phyloP scores from a whole-genome alignment of 257 asterid genomes.

The Petunia secreta region DNA sequence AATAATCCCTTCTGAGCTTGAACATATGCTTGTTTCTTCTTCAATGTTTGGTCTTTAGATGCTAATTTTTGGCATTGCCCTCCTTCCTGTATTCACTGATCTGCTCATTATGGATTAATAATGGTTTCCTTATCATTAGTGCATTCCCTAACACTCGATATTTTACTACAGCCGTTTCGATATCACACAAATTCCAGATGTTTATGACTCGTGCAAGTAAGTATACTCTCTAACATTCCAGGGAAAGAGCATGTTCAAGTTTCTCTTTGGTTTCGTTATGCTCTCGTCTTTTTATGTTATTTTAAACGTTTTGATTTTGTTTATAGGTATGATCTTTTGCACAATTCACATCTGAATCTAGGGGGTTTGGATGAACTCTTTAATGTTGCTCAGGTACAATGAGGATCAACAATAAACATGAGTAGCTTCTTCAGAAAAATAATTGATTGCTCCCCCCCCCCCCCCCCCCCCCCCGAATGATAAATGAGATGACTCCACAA shows the following conservation, averaged over 20 bases:
- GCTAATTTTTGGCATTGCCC: slow-evolving; percentile 17
- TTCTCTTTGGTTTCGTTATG: slow-evolving; percentile 22
- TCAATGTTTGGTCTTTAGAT: neutral
- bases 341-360: slow-evolving; percentile 84
- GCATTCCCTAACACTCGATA: slow-evolving; percentile 32
- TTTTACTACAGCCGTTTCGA: slow-evolving; percentile 77
- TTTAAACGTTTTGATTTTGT: neutral
- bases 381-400: slow-evolving; percentile 87
- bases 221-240: slow-evolving; percentile 29
- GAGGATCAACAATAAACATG: slow-evolving; percentile 24
- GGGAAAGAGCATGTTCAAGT: slow-evolving; percentile 1
- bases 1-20: neutral
- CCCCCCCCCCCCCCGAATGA: neutral
- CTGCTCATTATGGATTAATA: slow-evolving; percentile 16
- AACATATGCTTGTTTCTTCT: slow-evolving; percentile 14
- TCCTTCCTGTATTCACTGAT: neutral
- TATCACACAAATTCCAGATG: slow-evolving; percentile 95
- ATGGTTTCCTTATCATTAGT: slow-evolving; percentile 3
- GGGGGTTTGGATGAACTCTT: slow-evolving; percentile 85
- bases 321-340: slow-evolving; percentile 93
- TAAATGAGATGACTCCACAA: neutral
- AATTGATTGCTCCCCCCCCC: neutral
- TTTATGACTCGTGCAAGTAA: slow-evolving; percentile 99
- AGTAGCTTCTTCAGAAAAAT: slow-evolving; percentile 25
- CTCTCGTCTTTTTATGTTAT: slow-evolving; percentile 26